Base-by-base conservation (phyloP, 129 eudicot genomes). In the Heracleum sosnowskyi region DNA sequence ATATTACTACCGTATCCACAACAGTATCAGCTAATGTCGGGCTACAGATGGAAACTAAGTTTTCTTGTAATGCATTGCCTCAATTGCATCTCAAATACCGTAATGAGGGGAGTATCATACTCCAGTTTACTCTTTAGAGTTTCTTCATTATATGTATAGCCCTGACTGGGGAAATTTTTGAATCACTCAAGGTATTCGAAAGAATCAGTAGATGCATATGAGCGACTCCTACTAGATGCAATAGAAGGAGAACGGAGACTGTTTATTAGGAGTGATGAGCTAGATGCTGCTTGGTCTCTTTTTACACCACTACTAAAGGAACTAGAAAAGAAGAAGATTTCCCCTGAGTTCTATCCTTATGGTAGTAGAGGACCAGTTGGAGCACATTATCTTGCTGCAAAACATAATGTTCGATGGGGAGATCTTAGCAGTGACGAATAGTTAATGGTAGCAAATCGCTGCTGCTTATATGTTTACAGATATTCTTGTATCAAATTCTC, bases 331-430 rank as follows among this genome's bases (percentile, higher is more conserved):
- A 93, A 83, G 75, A 93, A 86, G 83, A 88, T 93, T 71, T 87
- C 92, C 17, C 98, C 98, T 24, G 98, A 91, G 85, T 75, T 93
- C 60, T 93, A 93, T 80, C 98, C 97, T 3, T 91, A 93, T 80
- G 98, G 98, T 2, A 93, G 98, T 35, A 82, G 98, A 80, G 98
- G 98, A 71, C 98, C 98, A 0, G 97, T 93, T 13, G 97, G 98
- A 74, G 97, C 97, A 13, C 95, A 91, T 82, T 93, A 93, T 86
- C 95, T 93, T 47, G 98, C 98, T 66, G 98, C 98, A 8, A 93
- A 89, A 60, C 85, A 93, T 51, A 84, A 91, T 68, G 98, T 86
- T 34, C 90, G 98, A 15, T 93, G 98, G 98, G 98, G 98, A 33
- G 98, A 93, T 84, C 85, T 89, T 20, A 74, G 86, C 17, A 88